These are phyloP conservation scores for Candida peoriensis DNA, from an alignment of 805 yeast genomes.

Conservation along the genomic window DNA sequence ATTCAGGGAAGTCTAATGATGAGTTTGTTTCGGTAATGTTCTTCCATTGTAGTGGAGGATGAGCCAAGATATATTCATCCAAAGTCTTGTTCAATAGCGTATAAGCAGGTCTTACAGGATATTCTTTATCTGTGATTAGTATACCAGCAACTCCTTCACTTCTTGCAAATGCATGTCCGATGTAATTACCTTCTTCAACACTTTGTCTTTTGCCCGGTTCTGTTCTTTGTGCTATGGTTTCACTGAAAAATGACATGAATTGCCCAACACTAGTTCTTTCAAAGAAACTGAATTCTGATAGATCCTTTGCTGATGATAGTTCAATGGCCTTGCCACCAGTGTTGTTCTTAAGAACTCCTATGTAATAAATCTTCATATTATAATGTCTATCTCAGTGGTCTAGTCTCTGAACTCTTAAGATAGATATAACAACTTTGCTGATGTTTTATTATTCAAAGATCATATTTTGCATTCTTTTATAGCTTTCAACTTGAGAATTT, in stretches of 20 bases:
- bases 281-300: constrained; percentile 83
- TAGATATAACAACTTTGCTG: too few species aligned
- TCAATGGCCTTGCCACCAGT: constrained; percentile 63
- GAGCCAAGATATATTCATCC: constrained; percentile 83
- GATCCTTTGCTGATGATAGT: constrained; percentile 73
- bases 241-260: constrained; percentile 91
- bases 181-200: constrained; percentile 80
- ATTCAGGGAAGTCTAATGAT: constrained; percentile 47
- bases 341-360: constrained; percentile 72
- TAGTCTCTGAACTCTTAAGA: too few species aligned
- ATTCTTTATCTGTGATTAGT: constrained; percentile 87
- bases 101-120: constrained; percentile 95
- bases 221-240: constrained; percentile 87
- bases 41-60: constrained; percentile 72
- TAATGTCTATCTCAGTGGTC: too few species aligned
- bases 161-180: constrained; percentile 89
- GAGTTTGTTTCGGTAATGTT: constrained; percentile 40
- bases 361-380: constrained; percentile 82
- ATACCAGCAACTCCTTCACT: constrained; percentile 91
- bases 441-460: too few species aligned
- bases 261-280: constrained; percentile 81
- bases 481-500: too few species aligned
- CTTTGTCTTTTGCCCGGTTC: constrained; percentile 86
- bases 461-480: too few species aligned
- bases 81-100: constrained; percentile 83